phyloP scores from a whole-genome alignment of 768 basidiomycete species.

The Peribolospora baueri region DNA sequence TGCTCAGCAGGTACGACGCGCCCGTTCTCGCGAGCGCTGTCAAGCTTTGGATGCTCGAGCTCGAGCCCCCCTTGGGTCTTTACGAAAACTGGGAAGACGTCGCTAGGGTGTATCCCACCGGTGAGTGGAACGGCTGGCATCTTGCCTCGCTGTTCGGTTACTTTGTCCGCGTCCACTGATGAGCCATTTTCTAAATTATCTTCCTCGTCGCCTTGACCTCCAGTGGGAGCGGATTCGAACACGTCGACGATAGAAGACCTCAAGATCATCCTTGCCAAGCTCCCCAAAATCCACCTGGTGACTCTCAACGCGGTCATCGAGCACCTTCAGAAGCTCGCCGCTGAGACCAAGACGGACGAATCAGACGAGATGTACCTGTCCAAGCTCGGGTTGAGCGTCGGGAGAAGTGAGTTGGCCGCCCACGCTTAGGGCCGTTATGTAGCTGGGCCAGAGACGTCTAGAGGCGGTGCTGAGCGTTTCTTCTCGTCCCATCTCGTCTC shows the following conservation, averaged over 20 bases:
- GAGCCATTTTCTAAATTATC: too few relatives aligned
- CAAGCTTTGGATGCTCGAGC: slow-evolving; percentile 77
- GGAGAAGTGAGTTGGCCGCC: slow-evolving; percentile 37
- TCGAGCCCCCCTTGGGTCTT: slow-evolving; percentile 58
- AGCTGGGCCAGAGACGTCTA: too few relatives aligned
- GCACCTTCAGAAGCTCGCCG: slow-evolving; percentile 33
- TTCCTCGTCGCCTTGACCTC: too few relatives aligned
- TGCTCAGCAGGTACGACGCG: slow-evolving; percentile 50
- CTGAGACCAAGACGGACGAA: slow-evolving; percentile 22
- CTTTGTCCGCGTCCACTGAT: neutral
- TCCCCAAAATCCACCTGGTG: slow-evolving; percentile 55
- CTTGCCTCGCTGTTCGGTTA: neutral
- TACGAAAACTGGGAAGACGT: slow-evolving; percentile 88
- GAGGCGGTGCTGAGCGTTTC: neutral
- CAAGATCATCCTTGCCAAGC: slow-evolving; percentile 34
- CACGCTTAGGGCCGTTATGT: neutral
- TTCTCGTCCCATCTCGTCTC: slow-evolving; percentile 1
- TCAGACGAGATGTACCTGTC: slow-evolving; percentile 52
- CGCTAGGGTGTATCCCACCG: slow-evolving; percentile 51
- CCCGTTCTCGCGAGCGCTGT: slow-evolving; percentile 63
- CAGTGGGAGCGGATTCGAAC: slow-evolving; percentile 29
- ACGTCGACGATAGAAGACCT: slow-evolving; percentile 21
- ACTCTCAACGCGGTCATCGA: slow-evolving; percentile 53
- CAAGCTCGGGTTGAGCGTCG: slow-evolving; percentile 68
- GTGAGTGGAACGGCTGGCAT: neutral